Conservation (phyloP, 805 yeast genomes). For the Kazachstania africana region DNA sequence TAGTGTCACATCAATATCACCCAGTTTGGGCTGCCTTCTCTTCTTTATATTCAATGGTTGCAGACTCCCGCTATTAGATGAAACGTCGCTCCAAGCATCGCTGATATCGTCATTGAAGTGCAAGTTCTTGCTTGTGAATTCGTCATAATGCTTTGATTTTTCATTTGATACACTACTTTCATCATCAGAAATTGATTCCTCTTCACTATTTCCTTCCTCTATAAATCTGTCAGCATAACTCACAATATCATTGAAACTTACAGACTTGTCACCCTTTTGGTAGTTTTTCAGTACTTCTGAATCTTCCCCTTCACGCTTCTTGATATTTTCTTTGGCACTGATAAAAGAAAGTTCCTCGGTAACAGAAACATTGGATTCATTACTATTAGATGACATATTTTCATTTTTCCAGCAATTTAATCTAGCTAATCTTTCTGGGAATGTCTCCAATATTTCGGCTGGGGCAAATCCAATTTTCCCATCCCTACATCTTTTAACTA, state of each 20-base stretch:
- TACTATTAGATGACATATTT: constrained; percentile 27
- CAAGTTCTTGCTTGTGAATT: constrained; percentile 29
- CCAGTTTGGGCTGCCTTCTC: constrained; percentile 1
- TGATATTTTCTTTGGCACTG: constrained; percentile 1
- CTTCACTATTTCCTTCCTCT: constrained; percentile 6
- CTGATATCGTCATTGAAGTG: constrained; percentile 18
- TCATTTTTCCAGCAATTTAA: constrained; percentile 88
- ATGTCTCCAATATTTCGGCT: constrained; percentile 88
- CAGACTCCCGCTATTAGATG: constrained; percentile 21
- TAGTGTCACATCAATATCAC: constrained; percentile 2
- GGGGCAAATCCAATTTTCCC: constrained; percentile 89
- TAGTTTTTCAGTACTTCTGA: constrained; percentile 5
- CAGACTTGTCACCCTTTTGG: constrained; percentile 20
- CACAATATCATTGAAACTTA: constrained; percentile 24
- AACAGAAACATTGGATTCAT: constrained; percentile 4
- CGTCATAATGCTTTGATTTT: constrained; percentile 13
- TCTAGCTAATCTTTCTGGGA: constrained; percentile 81
- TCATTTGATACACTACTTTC: constrained; percentile 14
- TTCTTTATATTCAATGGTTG: constrained; percentile 21
- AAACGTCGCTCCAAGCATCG: constrained; percentile 25
- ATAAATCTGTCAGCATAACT: constrained; percentile 25
- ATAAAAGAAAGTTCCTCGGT: constrained; percentile 2
- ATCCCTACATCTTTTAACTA: constrained; percentile 48
- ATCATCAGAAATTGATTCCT: constrained; percentile 12
- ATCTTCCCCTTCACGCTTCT: background rate